phyloP scores from a whole-genome alignment of 805 yeast genomes.

The Barnettozyma populi region DNA sequence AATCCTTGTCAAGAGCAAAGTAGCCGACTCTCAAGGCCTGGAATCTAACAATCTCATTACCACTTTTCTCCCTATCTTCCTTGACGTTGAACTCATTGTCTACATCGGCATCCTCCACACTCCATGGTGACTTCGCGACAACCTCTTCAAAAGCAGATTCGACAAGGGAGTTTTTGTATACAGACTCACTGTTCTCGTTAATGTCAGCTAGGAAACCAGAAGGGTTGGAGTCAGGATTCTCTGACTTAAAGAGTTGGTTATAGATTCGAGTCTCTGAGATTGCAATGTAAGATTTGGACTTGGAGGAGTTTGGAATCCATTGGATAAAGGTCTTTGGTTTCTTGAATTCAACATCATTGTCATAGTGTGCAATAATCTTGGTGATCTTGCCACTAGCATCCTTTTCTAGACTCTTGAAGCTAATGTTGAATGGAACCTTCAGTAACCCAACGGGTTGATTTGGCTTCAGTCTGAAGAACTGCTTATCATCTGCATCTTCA shows the following conservation, averaged over 20 bases:
- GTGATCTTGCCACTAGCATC: slow-evolving; percentile 57
- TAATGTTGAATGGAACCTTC: slow-evolving; percentile 80
- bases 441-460: slow-evolving; percentile 92
- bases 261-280: slow-evolving; percentile 79
- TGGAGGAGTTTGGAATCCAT: slow-evolving; percentile 79
- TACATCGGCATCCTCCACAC: slow-evolving; percentile 47
- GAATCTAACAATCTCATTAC: slow-evolving; percentile 86
- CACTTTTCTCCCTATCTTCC: slow-evolving; percentile 52
- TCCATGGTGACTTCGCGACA: slow-evolving; percentile 69
- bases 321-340: slow-evolving; percentile 93
- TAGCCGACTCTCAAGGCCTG: slow-evolving; percentile 97
- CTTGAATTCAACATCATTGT: slow-evolving; percentile 45
- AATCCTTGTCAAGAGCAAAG: slow-evolving; percentile 83
- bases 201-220: slow-evolving; percentile 85
- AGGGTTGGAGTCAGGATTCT: slow-evolving; percentile 84
- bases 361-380: slow-evolving; percentile 74
- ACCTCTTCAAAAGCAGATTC: slow-evolving; percentile 76
- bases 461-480: slow-evolving; percentile 90
- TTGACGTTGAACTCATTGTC: slow-evolving; percentile 61
- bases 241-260: slow-evolving; percentile 82
- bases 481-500: slow-evolving; percentile 49
- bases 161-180: slow-evolving; percentile 59
- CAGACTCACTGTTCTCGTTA: slow-evolving; percentile 71
- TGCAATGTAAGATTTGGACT: slow-evolving; percentile 55
- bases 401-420: slow-evolving; percentile 62